Evolutionary conservation across 2,329 filamentous ascomycete species (phyloP).

Genomic region (Fusarium sacchari): DNA sequence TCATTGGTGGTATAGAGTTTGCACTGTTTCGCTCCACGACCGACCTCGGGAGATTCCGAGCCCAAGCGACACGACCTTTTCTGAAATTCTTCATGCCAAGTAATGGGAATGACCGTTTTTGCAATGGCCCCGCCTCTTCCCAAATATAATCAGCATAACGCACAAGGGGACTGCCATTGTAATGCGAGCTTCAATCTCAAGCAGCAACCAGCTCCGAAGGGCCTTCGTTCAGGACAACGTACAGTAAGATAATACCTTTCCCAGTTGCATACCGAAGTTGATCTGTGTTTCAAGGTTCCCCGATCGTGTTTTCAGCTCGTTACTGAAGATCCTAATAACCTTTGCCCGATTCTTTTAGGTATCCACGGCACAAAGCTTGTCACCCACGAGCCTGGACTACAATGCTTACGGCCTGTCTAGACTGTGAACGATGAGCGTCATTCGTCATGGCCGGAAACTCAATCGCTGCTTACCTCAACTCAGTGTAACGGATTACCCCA

Average conservation of each 20-base stretch:
- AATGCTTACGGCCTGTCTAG: background rate
- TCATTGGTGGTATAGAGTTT: background rate
- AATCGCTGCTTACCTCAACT: background rate
- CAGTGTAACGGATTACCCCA: background rate
- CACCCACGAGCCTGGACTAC: background rate
- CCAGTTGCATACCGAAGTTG: background rate
- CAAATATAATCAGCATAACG: accelerated
- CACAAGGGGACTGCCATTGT: too few relatives aligned
- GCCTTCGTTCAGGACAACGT: accelerated
- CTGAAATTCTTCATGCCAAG: background rate
- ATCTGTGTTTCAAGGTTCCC: background rate
- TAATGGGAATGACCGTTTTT: accelerated
- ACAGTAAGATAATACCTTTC: accelerated
- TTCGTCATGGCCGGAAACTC: background rate
- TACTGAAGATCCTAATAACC: background rate
- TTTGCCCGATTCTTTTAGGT: background rate
- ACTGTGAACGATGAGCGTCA: background rate
- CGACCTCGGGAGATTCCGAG: background rate
- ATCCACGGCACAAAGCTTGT: background rate
- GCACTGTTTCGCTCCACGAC: background rate
- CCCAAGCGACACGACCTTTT: accelerated
- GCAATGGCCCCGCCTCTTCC: accelerated
- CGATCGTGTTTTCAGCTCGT: background rate
- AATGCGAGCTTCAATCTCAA: background rate
- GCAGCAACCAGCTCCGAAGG: background rate